Conservation (phyloP, 352 stramenopile species). For the Phytophthora megakarya region DNA sequence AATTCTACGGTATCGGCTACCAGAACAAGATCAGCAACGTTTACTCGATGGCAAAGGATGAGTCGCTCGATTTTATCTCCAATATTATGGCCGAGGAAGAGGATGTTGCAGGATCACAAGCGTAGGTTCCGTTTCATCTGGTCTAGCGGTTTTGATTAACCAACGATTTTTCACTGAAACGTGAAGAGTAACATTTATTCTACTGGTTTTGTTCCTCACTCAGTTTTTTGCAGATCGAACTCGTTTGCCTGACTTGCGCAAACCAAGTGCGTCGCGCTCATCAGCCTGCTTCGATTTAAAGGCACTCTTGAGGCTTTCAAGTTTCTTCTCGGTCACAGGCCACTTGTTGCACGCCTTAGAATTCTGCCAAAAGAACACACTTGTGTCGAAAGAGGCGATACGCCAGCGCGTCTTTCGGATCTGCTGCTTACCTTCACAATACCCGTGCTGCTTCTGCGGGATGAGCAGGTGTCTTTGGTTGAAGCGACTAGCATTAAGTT, state of each 20-base stretch:
- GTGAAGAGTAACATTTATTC: conserved; percentile 17
- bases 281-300: conserved; percentile 85
- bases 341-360: conserved; percentile 68
- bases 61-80: conserved; percentile 97
- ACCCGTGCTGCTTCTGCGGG: conserved; percentile 87
- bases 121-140: conserved; percentile 14
- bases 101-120: conserved; percentile 50
- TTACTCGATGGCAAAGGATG: conserved; percentile 95
- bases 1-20: conserved; percentile 98
- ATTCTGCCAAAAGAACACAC: conserved; percentile 97
- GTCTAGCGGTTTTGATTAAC: conserved; percentile 29
- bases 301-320: conserved; percentile 55
- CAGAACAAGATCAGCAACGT: conserved; percentile 98
- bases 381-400: conserved; percentile 95
- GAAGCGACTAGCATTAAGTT: conserved; percentile 76
- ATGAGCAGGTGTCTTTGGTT: conserved; percentile 79
- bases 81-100: conserved; percentile 92
- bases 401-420: conserved; percentile 88
- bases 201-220: conserved; percentile 18
- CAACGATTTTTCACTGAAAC: conserved; percentile 5
- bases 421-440: conserved; percentile 92
- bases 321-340: conserved; percentile 62
- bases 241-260: conserved; percentile 77
- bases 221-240: conserved; percentile 43
- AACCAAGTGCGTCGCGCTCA: conserved; percentile 65